phyloP scores from a whole-genome alignment of 306 rosid genomes.

The Cucurbita argyrosperma region DNA sequence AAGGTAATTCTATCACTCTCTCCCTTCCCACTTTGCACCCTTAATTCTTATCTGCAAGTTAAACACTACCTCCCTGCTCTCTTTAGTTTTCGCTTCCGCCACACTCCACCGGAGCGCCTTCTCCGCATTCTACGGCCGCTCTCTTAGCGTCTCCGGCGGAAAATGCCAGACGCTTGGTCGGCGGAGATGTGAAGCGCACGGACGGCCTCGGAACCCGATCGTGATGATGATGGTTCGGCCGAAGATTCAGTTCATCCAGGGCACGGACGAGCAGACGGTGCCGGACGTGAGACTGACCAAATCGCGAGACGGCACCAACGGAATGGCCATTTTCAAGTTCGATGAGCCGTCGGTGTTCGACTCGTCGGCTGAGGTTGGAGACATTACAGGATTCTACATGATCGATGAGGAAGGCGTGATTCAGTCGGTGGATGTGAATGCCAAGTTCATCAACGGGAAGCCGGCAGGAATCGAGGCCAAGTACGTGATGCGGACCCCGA shows the following conservation, averaged over 20 bases:
- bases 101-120: conserved; percentile 23
- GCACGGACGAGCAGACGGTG: conserved; percentile 85
- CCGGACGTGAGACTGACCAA: conserved; percentile 89
- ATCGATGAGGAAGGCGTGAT: conserved; percentile 93
- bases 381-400: conserved; percentile 91
- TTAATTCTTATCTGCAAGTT: background rate
- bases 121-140: conserved; percentile 57
- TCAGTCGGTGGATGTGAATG: conserved; percentile 87
- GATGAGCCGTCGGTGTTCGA: conserved; percentile 93
- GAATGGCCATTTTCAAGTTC: conserved; percentile 81
- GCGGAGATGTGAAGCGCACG: conserved; percentile 5
- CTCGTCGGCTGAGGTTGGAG: conserved; percentile 90
- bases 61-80: background rate
- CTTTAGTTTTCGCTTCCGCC: conserved; percentile 5
- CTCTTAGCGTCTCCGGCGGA: conserved; percentile 23
- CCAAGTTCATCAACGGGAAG: conserved; percentile 84
- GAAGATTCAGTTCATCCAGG: conserved; percentile 86
- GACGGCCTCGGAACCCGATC: conserved; percentile 12
- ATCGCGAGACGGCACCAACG: conserved; percentile 91
- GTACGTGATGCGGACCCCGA: conserved; percentile 65
- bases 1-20: conserved; percentile 23
- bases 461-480: conserved; percentile 89
- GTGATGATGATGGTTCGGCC: conserved; percentile 79
- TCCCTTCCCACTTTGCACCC: background rate
- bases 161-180: conserved; percentile 18